Percentiles rank a stretch among this genome's conserved stretches.
Conservation (phyloP, 2,329 filamentous ascomycete genomes). For the Thielaviopsis euricoi region DNA sequence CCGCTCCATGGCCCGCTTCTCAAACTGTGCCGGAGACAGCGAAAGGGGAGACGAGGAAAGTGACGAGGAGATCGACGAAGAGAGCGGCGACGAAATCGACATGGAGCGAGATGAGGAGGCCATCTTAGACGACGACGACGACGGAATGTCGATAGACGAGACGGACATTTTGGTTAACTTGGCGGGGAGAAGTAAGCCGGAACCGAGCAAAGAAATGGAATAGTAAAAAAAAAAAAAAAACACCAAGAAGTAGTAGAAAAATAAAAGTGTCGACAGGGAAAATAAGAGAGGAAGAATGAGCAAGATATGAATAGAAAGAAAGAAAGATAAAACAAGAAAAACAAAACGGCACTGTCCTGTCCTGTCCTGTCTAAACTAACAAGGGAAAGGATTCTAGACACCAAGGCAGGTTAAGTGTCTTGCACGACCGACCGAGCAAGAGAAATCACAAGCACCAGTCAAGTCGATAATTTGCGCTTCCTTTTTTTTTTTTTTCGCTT, state of each 20-base stretch:
- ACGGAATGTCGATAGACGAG: constrained; percentile 49
- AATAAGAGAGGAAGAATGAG: constrained; percentile 1
- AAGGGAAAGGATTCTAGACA: background rate
- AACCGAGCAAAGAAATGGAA: constrained; percentile 1
- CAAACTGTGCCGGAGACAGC: constrained; percentile 18
- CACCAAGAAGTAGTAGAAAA: constrained; percentile 3
- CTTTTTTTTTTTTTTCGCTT: background rate
- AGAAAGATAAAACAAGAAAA: constrained; percentile 7
- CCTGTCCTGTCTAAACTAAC: constrained; percentile 10
- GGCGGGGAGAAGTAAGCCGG: background rate
- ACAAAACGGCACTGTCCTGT: constrained; percentile 8
- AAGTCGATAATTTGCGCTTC: background rate
- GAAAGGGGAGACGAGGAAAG: constrained; percentile 37
- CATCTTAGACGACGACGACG: constrained; percentile 19
- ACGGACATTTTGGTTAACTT: constrained; percentile 38
- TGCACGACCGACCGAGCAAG: background rate
- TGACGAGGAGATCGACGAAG: constrained; percentile 34
- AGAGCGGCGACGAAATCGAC: constrained; percentile 22
- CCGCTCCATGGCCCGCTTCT: constrained; percentile 8
- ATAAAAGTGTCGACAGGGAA: background rate
- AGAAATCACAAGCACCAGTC: background rate
- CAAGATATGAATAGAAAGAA: background rate
- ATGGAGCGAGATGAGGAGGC: constrained; percentile 26
- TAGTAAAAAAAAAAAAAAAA: constrained; percentile 6
- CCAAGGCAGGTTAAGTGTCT: background rate